These are phyloP conservation scores for Pinus albicaulis DNA, from an alignment of 75 land plant genomes.

Conservation along the genomic window DNA sequence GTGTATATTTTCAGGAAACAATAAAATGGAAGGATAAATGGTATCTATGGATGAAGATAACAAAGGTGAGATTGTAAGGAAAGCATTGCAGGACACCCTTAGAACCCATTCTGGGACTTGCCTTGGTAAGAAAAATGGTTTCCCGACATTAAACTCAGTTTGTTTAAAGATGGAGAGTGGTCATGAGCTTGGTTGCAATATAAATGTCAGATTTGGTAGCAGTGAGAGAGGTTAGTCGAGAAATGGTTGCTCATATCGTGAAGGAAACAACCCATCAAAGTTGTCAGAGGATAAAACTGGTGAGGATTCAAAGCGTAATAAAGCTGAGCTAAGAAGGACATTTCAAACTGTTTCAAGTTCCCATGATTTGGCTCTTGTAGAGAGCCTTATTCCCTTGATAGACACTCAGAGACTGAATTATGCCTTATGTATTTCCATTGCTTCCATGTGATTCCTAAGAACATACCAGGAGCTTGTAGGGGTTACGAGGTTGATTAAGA, in stretches of 20 bases:
- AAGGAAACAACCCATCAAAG: no score
- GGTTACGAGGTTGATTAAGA: conserved; percentile 69
- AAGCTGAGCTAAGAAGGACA: conserved; percentile 68
- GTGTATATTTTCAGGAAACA: neutral
- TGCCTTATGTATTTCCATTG: conserved; percentile 85
- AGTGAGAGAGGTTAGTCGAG: neutral
- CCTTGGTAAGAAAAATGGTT: neutral
- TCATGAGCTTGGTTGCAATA: neutral
- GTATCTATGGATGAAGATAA: neutral
- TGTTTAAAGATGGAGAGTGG: neutral
- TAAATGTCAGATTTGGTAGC: neutral
- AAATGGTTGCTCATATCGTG: neutral
- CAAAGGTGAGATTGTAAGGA: neutral
- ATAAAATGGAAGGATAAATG: neutral
- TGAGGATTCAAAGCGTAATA: conserved; percentile 40
- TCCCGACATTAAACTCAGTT: neutral
- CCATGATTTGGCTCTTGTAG: conserved; percentile 82
- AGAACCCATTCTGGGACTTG: neutral
- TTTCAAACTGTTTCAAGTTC: conserved; percentile 83
- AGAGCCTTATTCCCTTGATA: conserved; percentile 58
- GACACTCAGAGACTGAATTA: conserved; percentile 82
- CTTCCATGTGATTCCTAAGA: conserved; percentile 84
- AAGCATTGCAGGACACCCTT: neutral
- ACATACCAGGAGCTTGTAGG: conserved; percentile 65
- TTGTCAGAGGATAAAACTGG: conserved; percentile 10